These are phyloP conservation scores for Mariannaea elegans DNA, from an alignment of 2,329 filamentous ascomycete genomes.

Conservation along the genomic window DNA sequence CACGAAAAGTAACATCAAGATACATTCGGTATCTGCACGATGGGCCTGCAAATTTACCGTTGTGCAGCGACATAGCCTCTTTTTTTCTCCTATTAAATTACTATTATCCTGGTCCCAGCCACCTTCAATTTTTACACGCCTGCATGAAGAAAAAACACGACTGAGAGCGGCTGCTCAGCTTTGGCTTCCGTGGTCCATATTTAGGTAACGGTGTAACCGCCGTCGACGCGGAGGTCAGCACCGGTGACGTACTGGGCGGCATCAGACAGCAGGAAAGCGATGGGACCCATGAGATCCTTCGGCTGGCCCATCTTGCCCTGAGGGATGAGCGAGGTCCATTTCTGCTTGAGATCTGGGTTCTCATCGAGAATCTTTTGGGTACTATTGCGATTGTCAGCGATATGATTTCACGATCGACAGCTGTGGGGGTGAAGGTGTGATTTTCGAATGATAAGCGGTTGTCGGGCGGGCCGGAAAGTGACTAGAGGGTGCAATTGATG, in stretches of 20 bases:
- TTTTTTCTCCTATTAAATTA: constrained; percentile 22
- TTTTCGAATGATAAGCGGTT: neutral
- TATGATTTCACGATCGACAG: constrained; percentile 18
- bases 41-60: neutral
- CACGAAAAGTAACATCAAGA: no score
- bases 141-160: constrained; percentile 11
- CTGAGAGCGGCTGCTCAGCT: constrained; percentile 6
- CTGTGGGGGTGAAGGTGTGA: neutral
- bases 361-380: constrained; percentile 95
- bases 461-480: neutral
- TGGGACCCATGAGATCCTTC: constrained; percentile 91
- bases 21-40: no score
- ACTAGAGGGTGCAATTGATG: neutral
- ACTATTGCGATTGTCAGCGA: constrained; percentile 52
- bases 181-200: neutral
- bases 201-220: constrained; percentile 86
- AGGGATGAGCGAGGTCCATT: constrained; percentile 93
- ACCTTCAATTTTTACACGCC: constrained; percentile 26
- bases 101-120: constrained; percentile 27
- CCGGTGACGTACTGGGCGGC: constrained; percentile 77
- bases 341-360: constrained; percentile 86
- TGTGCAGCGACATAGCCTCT: neutral
- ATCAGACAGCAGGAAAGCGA: constrained; percentile 85
- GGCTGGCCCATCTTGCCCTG: constrained; percentile 93
- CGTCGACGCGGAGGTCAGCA: constrained; percentile 83